Evolutionary conservation across 2,329 filamentous ascomycete genomes (phyloP).

Genomic region (Leptographium galeiforme): DNA sequence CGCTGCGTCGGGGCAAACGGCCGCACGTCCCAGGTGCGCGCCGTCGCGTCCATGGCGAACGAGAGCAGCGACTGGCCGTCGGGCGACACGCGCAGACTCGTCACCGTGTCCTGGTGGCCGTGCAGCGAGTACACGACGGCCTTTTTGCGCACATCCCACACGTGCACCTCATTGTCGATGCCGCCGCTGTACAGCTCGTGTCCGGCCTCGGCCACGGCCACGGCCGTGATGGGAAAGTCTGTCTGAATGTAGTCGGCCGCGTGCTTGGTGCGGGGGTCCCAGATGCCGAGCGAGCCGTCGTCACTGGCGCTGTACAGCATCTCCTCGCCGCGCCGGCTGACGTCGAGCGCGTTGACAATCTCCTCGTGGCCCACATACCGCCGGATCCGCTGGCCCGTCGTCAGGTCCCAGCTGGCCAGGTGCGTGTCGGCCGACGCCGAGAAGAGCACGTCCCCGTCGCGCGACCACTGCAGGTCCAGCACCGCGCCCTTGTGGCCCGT

Average conservation of each 20-base stretch:
- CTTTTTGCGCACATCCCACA: conserved; percentile 94
- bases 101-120: conserved; percentile 85
- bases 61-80: conserved; percentile 84
- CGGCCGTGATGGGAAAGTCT: conserved; percentile 80
- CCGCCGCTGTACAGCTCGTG: conserved; percentile 91
- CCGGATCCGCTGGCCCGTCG: conserved; percentile 82
- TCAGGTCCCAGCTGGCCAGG: conserved; percentile 87
- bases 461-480: conserved; percentile 89
- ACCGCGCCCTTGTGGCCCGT: conserved; percentile 84
- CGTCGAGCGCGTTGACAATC: conserved; percentile 83
- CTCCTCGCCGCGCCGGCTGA: conserved; percentile 82
- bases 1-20: conserved; percentile 86
- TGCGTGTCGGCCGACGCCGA: conserved; percentile 90
- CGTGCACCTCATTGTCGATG: conserved; percentile 94
- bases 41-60: conserved; percentile 87
- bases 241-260: conserved; percentile 81
- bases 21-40: conserved; percentile 88
- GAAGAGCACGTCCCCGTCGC: conserved; percentile 81
- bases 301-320: conserved; percentile 83
- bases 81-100: conserved; percentile 80
- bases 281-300: conserved; percentile 86
- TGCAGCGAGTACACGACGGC: conserved; percentile 74
- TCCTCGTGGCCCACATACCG: conserved; percentile 89
- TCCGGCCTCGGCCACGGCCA: conserved; percentile 83
- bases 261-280: conserved; percentile 86